phyloP scores from a whole-genome alignment of 345 rosid genomes.

The Fremontodendron californicum region DNA sequence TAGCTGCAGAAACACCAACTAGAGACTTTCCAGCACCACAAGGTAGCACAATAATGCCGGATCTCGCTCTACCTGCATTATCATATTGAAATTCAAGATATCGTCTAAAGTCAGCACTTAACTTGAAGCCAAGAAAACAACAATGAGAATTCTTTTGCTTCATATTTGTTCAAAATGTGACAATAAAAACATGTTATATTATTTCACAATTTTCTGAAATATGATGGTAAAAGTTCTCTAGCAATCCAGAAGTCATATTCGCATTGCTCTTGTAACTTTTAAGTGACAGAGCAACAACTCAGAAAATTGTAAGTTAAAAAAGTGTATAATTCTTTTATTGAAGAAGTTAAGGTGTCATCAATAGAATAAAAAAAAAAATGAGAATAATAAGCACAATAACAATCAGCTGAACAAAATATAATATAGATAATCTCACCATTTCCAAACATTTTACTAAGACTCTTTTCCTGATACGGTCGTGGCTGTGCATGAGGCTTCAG shows the following conservation, averaged over 20 bases:
- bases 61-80: slow-evolving; percentile 92
- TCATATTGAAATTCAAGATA: slow-evolving; percentile 6
- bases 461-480: slow-evolving; percentile 94
- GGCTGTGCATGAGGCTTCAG: slow-evolving; percentile 94
- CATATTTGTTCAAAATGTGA: neutral
- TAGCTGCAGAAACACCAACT: slow-evolving; percentile 95
- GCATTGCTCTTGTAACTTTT: no score
- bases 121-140: no score
- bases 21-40: slow-evolving; percentile 99
- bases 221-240: neutral
- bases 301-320: neutral
- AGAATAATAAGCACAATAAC: neutral
- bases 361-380: neutral
- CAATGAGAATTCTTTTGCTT: neutral
- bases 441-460: slow-evolving; percentile 99
- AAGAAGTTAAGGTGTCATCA: neutral
- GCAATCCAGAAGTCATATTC: neutral
- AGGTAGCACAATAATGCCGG: slow-evolving; percentile 94
- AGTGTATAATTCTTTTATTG: neutral
- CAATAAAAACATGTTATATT: neutral
- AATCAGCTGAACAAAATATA: slow-evolving; percentile 4
- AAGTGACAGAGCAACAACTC: slow-evolving; percentile 1
- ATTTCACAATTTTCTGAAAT: neutral
- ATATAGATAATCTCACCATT: slow-evolving; percentile 50
- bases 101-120: neutral